Percentiles rank a stretch among this genome's conserved stretches.
These are phyloP conservation scores for Pyrus betulifolia DNA, from an alignment of 306 rosid species.

Conservation along the genomic window DNA sequence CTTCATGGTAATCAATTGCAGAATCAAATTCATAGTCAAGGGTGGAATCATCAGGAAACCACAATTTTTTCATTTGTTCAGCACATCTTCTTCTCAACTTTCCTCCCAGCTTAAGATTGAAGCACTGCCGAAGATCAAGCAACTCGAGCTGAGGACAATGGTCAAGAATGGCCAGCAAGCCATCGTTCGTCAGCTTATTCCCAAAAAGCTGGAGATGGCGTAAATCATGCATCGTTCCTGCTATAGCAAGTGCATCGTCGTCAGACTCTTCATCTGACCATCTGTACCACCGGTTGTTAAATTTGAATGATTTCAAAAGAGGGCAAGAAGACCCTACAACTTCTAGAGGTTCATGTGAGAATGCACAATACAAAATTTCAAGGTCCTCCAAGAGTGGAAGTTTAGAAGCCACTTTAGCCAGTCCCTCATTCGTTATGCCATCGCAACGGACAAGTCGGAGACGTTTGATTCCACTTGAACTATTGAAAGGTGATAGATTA, in stretches of 20 bases:
- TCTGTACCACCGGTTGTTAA: slow-evolving; percentile 13
- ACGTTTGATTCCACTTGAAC: slow-evolving; percentile 30
- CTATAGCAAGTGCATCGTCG: slow-evolving; percentile 46
- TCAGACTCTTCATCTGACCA: neutral
- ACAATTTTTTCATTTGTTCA: slow-evolving; percentile 31
- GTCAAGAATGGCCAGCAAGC: slow-evolving; percentile 47
- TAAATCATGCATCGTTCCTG: slow-evolving; percentile 39
- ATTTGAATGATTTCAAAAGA: slow-evolving; percentile 30
- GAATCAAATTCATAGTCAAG: slow-evolving; percentile 24
- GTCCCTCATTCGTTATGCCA: slow-evolving; percentile 31
- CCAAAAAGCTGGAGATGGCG: slow-evolving; percentile 45
- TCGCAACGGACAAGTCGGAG: slow-evolving; percentile 34
- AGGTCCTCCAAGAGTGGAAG: slow-evolving; percentile 49
- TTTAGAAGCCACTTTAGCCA: slow-evolving; percentile 25
- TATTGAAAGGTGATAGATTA: slow-evolving; percentile 10
- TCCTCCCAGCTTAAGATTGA: slow-evolving; percentile 29
- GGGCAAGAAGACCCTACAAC: slow-evolving; percentile 43
- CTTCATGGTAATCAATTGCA: slow-evolving; percentile 14
- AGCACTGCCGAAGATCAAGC: slow-evolving; percentile 50
- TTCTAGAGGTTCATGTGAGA: slow-evolving; percentile 21
- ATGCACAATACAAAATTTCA: slow-evolving; percentile 23
- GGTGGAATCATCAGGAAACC: slow-evolving; percentile 25
- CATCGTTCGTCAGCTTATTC: slow-evolving; percentile 39
- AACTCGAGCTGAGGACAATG: slow-evolving; percentile 49
- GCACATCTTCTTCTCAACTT: slow-evolving; percentile 26